Evolutionary conservation across 371 early-diverging fungal species (phyloP), one percentile per base, ranked within the genome.

Genomic region (Coemansia linderi): DNA sequence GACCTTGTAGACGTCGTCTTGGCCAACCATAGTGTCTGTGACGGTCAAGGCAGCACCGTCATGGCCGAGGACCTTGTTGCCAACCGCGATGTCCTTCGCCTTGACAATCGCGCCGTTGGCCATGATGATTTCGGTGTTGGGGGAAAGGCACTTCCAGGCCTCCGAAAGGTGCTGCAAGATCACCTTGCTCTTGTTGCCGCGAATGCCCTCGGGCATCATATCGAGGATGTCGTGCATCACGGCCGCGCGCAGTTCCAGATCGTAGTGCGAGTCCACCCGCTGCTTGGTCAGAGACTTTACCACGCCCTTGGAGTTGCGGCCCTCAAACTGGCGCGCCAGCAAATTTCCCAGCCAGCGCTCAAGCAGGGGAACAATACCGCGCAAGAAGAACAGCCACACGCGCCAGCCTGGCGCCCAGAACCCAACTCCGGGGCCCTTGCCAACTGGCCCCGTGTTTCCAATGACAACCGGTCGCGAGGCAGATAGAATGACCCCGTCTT

Each of bases 391-490:
- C 31, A 97, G 88, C 99, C 99, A 99, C 31, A 99, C 97, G 73
- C 99, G 90, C 99, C 99, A 99, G 33, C 93, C 93, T 41, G 99
- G 98, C 15, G 96, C 98, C 99, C 99, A 99, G 81, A 99, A 95
- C 59, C 98, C 97, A 59, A 92, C 91, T 75, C 99, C 98, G 33
- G 99, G 98, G 58, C 97, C 98, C 77, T 96, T 96, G 43, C 96
- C 97, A 31, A 97, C 96, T 2, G 98, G 93, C 3, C 97, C 97
- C 7, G 95, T 95, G 81, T 63, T 43, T n/a, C 48, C 48, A 29
- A 63, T 17, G 8, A 63, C 54, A 94, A 66, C 36, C 12, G 66
- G 66, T n/a, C 66, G 58, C 50, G 66, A 66, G 12, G 66, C 66
- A n/a, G 59, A 33, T 1, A 8, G 12, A 13, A 66, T 41, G n/a